Percentiles rank a stretch among this genome's conserved stretches.
Evolutionary conservation across 2,329 filamentous ascomycete species (phyloP).

Genomic region (Paracoccidioides brasiliensis): DNA sequence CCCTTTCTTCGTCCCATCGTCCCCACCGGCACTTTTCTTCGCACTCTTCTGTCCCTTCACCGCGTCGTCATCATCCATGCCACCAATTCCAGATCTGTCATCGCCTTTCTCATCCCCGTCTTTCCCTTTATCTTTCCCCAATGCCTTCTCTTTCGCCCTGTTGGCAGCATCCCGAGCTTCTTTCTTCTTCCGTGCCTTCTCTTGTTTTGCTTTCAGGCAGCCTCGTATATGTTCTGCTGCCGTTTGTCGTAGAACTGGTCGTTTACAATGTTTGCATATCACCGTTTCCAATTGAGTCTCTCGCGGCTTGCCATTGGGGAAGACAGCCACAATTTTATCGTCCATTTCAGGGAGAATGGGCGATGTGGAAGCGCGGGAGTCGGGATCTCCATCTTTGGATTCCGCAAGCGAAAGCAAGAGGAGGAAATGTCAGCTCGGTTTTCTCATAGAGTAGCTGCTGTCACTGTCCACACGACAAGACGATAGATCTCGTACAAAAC

Average conservation of each 20-base stretch:
- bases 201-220: slow-evolving; percentile 73
- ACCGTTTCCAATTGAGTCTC: slow-evolving; percentile 68
- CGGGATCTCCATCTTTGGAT: slow-evolving; percentile 15
- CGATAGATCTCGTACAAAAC: neutral
- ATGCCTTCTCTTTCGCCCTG: slow-evolving; percentile 41
- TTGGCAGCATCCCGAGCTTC: slow-evolving; percentile 59
- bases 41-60: slow-evolving; percentile 50
- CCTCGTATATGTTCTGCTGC: slow-evolving; percentile 69
- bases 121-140: slow-evolving; percentile 33
- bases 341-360: slow-evolving; percentile 49
- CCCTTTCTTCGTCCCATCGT: slow-evolving; percentile 47
- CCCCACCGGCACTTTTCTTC: slow-evolving; percentile 48
- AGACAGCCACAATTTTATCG: slow-evolving; percentile 62
- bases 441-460: too few species aligned
- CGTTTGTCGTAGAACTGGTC: slow-evolving; percentile 62
- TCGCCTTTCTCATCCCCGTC: slow-evolving; percentile 29
- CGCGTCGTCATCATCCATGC: slow-evolving; percentile 19
- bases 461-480: neutral
- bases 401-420: slow-evolving; percentile 2
- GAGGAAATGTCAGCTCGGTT: neutral
- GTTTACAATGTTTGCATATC: slow-evolving; percentile 89
- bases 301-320: slow-evolving; percentile 67
- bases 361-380: slow-evolving; percentile 25
- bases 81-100: slow-evolving; percentile 18
- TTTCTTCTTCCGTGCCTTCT: slow-evolving; percentile 65